Evolutionary conservation across 1,284 basidiomycete genomes (phyloP).

Genomic region (Anthracocystis walkeri): DNA sequence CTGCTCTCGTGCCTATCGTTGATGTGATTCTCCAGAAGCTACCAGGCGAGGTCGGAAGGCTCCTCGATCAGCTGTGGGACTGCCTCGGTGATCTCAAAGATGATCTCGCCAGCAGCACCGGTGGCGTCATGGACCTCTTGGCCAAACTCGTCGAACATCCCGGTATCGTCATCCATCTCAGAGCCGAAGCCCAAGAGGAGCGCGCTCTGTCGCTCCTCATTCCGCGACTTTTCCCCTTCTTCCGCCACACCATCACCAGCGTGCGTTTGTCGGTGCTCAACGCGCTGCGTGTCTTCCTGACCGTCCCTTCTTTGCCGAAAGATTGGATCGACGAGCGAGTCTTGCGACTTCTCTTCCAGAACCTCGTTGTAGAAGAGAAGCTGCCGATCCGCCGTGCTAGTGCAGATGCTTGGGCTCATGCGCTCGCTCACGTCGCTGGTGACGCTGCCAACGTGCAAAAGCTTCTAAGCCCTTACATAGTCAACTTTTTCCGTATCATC

Average conservation of each 20-base stretch:
- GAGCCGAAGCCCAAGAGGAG: conserved; percentile 37
- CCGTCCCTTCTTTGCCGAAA: conserved; percentile 79
- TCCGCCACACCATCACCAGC: conserved; percentile 94
- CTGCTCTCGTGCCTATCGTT: conserved; percentile 87
- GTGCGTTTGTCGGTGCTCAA: conserved; percentile 94
- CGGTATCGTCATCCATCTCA: conserved; percentile 81
- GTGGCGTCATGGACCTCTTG: conserved; percentile 91
- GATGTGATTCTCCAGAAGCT: conserved; percentile 82
- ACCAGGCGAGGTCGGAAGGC: conserved; percentile 72
- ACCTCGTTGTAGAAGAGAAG: conserved; percentile 92
- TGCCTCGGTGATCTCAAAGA: conserved; percentile 94
- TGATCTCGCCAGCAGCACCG: conserved; percentile 95
- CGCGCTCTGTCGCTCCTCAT: conserved; percentile 78
- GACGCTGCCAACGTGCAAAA: conserved; percentile 34
- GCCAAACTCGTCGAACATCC: conserved; percentile 68
- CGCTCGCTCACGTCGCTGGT: conserved; percentile 72
- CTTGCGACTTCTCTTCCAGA: conserved; percentile 89
- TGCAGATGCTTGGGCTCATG: conserved; percentile 81
- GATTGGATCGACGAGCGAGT: conserved; percentile 86
- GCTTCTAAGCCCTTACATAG: conserved; percentile 66
- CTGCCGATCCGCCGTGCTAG: conserved; percentile 84
- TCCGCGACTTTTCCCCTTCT: conserved; percentile 92
- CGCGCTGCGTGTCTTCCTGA: conserved; percentile 87
- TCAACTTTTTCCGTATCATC: conserved; percentile 75
- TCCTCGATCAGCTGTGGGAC: conserved; percentile 88